Evolutionary conservation across 257 asterid genomes (phyloP).

Genomic region (Rehmannia glutinosa): DNA sequence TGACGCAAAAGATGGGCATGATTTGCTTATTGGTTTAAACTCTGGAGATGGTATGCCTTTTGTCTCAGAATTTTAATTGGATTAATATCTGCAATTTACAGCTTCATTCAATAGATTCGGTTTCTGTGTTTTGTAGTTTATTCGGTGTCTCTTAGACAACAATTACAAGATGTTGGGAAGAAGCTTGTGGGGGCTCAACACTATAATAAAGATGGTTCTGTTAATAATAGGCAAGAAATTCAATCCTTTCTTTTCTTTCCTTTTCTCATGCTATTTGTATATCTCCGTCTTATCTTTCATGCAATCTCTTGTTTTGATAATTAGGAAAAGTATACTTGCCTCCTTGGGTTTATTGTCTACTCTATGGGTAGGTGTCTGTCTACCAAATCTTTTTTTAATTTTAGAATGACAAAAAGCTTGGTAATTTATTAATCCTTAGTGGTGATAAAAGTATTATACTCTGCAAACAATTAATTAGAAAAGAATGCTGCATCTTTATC

Average conservation of each 20-base stretch:
- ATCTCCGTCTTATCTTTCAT: not conserved
- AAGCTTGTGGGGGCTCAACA: conserved; percentile 99
- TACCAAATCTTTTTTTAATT: too few species aligned
- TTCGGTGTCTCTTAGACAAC: conserved; percentile 90
- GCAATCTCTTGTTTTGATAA: not conserved
- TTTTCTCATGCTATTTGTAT: not conserved
- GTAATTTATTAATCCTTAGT: too few species aligned
- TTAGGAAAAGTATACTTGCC: too few species aligned
- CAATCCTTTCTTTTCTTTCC: not conserved
- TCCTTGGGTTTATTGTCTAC: too few species aligned
- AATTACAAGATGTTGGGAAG: conserved; percentile 94
- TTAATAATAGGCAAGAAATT: conserved; percentile 65
- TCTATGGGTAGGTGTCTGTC: too few species aligned
- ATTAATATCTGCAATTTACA: not conserved
- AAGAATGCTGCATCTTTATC: too few species aligned
- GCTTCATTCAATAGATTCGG: conserved; percentile 1
- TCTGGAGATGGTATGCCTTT: conserved; percentile 84
- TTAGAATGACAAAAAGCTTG: too few species aligned
- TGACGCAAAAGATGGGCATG: conserved; percentile 96
- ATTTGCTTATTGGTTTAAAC: conserved; percentile 86
- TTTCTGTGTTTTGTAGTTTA: conserved; percentile 60
- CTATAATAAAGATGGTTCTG: conserved; percentile 92
- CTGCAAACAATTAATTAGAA: too few species aligned
- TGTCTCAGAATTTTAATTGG: conserved; percentile 8
- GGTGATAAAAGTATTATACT: too few species aligned